Evolutionary conservation across 192 early-diverging fungal species (phyloP).

Genomic region (Backusella tarrabulga): DNA sequence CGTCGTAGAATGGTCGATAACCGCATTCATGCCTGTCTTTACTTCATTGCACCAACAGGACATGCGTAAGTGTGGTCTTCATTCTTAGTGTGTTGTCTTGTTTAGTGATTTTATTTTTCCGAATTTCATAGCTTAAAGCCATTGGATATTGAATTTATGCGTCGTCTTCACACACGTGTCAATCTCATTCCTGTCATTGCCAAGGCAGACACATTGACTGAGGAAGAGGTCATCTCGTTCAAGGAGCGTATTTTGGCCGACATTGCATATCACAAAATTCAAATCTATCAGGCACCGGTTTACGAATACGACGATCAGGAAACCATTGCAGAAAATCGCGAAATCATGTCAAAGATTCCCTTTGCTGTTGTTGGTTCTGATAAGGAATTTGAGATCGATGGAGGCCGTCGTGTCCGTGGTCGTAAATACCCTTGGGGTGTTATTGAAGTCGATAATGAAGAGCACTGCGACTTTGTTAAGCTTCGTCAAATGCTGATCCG

Average conservation of each 20-base stretch:
- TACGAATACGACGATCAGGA: slow-evolving; percentile 85
- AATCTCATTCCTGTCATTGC: slow-evolving; percentile 89
- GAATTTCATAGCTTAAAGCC: slow-evolving; percentile 63
- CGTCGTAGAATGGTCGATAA: slow-evolving; percentile 89
- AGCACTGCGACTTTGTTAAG: slow-evolving; percentile 96
- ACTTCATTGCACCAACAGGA: slow-evolving; percentile 97
- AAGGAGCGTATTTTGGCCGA: slow-evolving; percentile 85
- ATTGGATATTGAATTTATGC: slow-evolving; percentile 96
- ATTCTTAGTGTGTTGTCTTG: neutral
- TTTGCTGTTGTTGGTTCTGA: slow-evolving; percentile 95
- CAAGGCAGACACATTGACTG: slow-evolving; percentile 89
- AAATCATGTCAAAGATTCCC: slow-evolving; percentile 89
- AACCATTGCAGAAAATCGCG: slow-evolving; percentile 75
- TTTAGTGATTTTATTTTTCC: neutral
- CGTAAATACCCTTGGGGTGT: slow-evolving; percentile 92
- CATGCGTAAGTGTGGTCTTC: slow-evolving; percentile 61
- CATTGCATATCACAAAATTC: slow-evolving; percentile 80
- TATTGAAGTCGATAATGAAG: slow-evolving; percentile 96
- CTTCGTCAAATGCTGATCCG: slow-evolving; percentile 89
- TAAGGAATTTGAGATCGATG: slow-evolving; percentile 74
- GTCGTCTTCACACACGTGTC: slow-evolving; percentile 82
- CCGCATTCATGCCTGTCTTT: slow-evolving; percentile 92
- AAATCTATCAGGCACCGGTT: slow-evolving; percentile 81
- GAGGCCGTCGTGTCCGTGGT: slow-evolving; percentile 86
- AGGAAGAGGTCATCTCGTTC: slow-evolving; percentile 76